These are phyloP conservation scores for Viola pubescens DNA, from an alignment of 441 rosid genomes.

Conservation along the genomic window DNA sequence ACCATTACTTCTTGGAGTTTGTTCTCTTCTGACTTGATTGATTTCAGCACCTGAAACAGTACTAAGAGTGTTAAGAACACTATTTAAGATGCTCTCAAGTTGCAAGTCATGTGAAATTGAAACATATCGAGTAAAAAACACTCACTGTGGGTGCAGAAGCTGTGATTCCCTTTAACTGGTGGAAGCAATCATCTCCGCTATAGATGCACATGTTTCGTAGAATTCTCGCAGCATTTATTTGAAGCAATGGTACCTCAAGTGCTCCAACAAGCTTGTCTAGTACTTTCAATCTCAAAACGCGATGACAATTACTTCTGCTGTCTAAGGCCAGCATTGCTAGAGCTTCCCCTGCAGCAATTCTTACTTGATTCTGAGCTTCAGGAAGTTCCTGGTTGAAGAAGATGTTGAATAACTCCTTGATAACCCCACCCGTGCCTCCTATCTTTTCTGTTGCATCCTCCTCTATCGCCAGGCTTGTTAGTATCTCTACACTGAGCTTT, in stretches of 20 bases:
- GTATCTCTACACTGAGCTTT: conserved; percentile 58
- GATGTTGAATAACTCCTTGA: conserved; percentile 67
- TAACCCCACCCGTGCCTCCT: conserved; percentile 80
- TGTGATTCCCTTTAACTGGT: conserved; percentile 36
- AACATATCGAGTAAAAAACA: background rate
- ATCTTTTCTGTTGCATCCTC: conserved; percentile 67
- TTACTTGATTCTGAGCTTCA: conserved; percentile 36
- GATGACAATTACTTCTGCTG: conserved; percentile 60
- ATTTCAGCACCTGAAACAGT: conserved; percentile 51
- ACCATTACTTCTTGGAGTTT: conserved; percentile 85
- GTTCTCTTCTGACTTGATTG: conserved; percentile 43
- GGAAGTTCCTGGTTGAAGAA: conserved; percentile 43
- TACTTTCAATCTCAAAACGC: conserved; percentile 49
- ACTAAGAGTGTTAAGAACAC: background rate
- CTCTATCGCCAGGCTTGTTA: conserved; percentile 65
- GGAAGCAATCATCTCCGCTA: conserved; percentile 41
- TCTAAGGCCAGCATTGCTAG: conserved; percentile 77
- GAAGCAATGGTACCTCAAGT: conserved; percentile 43
- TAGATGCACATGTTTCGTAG: conserved; percentile 59
- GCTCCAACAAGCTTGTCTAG: conserved; percentile 45
- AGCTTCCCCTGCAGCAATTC: conserved; percentile 82
- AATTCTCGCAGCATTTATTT: conserved; percentile 69
- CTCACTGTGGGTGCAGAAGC: conserved; percentile 69
- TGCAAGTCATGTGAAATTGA: background rate
- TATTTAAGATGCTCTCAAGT: background rate